These are phyloP conservation scores for Microascus cirrosus DNA, from an alignment of 2,329 filamentous ascomycete genomes.

Conservation along the genomic window DNA sequence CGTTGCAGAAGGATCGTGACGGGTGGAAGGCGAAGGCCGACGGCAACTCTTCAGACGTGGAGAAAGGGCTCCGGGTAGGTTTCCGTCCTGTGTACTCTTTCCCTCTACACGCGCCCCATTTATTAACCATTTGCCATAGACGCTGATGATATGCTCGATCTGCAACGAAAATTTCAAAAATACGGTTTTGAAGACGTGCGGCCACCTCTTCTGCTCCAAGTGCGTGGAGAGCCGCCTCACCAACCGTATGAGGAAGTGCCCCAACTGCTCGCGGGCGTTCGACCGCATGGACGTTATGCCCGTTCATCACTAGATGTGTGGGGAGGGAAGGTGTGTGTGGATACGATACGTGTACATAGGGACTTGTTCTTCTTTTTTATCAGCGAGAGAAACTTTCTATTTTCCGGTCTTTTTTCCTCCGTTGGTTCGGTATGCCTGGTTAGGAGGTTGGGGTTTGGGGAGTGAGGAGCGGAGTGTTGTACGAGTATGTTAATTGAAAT, in stretches of 20 bases:
- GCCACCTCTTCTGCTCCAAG: slow-evolving; percentile 83
- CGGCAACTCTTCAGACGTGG: slow-evolving; percentile 70
- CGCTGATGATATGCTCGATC: slow-evolving; percentile 63
- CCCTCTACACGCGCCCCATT: background rate
- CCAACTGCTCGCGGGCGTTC: slow-evolving; percentile 85
- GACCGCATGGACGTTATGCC: slow-evolving; percentile 84
- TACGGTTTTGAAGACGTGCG: slow-evolving; percentile 84
- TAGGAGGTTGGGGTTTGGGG: too few relatives aligned
- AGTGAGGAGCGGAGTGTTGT: background rate
- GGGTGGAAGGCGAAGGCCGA: slow-evolving; percentile 74
- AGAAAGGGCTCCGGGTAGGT: slow-evolving; percentile 78
- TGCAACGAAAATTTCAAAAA: slow-evolving; percentile 93
- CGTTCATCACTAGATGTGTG: slow-evolving; percentile 34
- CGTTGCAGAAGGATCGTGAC: slow-evolving; percentile 73
- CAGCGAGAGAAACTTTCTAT: background rate
- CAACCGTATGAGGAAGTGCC: slow-evolving; percentile 89
- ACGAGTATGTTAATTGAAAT: background rate
- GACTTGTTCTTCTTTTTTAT: background rate
- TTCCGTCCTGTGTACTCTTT: background rate
- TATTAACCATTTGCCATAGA: slow-evolving; percentile 1
- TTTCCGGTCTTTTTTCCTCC: background rate
- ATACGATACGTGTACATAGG: background rate
- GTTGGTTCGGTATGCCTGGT: background rate
- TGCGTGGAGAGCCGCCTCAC: slow-evolving; percentile 84
- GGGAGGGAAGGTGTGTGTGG: background rate